These are phyloP conservation scores for Danielozyma ontarioensis DNA, from an alignment of 805 yeast genomes.

Conservation along the genomic window DNA sequence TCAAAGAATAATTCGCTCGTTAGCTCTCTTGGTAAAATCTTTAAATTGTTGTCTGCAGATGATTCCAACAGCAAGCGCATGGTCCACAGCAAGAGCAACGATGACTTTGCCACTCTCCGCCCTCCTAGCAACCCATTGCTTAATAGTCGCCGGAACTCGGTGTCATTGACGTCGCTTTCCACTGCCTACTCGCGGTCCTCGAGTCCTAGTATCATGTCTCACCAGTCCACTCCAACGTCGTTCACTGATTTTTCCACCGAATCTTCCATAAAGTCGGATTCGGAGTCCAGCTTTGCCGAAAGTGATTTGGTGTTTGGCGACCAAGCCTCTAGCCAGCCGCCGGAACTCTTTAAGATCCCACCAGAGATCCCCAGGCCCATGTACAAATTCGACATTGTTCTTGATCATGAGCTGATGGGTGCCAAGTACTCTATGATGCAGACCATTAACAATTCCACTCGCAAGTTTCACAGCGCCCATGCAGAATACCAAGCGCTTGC, in stretches of 20 bases:
- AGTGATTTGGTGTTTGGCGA: not conserved
- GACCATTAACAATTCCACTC: conserved; percentile 2
- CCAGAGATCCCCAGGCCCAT: conserved; percentile 44
- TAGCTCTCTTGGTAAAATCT: conserved; percentile 26
- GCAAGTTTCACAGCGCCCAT: not conserved
- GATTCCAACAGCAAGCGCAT: conserved; percentile 10
- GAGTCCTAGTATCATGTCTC: conserved; percentile 35
- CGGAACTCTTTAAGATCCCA: conserved; percentile 39
- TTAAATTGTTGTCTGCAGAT: conserved; percentile 32
- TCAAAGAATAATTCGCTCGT: conserved; percentile 20
- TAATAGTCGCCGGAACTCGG: conserved; percentile 20
- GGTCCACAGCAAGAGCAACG: conserved; percentile 1
- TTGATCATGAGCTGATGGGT: conserved; percentile 38
- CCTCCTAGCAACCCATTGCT: conserved; percentile 1
- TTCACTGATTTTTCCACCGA: conserved; percentile 28
- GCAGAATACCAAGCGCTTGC: not conserved
- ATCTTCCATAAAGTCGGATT: conserved; percentile 27
- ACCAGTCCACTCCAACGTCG: conserved; percentile 32
- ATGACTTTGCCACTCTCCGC: conserved; percentile 1
- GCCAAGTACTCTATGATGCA: conserved; percentile 15
- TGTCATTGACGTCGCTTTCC: conserved; percentile 33
- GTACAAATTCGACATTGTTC: conserved; percentile 41
- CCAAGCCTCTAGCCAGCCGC: conserved; percentile 22
- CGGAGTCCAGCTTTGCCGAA: conserved; percentile 11
- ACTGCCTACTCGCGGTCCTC: conserved; percentile 30